Base-by-base conservation (phyloP, 306 rosid species). In the Pachyrhizus erosus region DNA sequence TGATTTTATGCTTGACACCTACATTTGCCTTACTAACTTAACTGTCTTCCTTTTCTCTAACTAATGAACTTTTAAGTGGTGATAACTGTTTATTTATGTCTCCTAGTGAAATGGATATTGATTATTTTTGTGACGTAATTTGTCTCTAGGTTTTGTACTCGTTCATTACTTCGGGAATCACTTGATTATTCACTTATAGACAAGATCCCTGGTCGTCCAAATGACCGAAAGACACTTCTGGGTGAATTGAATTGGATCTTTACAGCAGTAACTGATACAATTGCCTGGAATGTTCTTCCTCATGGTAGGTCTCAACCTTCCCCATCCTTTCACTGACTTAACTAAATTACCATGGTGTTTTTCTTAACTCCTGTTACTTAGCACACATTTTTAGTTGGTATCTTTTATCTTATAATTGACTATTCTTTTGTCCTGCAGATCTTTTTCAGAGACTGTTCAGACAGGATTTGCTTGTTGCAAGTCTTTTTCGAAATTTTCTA, bases 241-340 rank as follows among this genome's bases (percentile, higher is more conserved):
- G 99, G 99, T 70, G 98, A 96, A 89, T 87, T 96, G 92, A 94
- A 94, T 87, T 94, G 99, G 99, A 96, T 96, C 70, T 96, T 96
- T 81, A 96, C 99, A 12, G 99, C 99, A 21, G 97, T 96, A 79
- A 96, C 99, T 45, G 97, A 96, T 83, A 96, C 99, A 5, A 94
- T 96, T 87, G 99, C 99, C 17, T 96, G 99, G 99, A 96, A 96
- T 78, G 98, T 94, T 87, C 97, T 96, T 73, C 98, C 99, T 49
- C 97, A 90, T 79, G 99, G 99, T 96, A 87, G 46, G 76, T 82
- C 67, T 78, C 73, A 70, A 34, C 29, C 83, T 68, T 68, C 73
- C 15, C 39, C 14, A 61, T 67, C 17, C 6, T 65, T 18, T 46
- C 31, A 7, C 52, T 60, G 54, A 17, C 62, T 23, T 45, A 7